phyloP scores from a whole-genome alignment of 140 eudicot species.

The Bidens hawaiensis region DNA sequence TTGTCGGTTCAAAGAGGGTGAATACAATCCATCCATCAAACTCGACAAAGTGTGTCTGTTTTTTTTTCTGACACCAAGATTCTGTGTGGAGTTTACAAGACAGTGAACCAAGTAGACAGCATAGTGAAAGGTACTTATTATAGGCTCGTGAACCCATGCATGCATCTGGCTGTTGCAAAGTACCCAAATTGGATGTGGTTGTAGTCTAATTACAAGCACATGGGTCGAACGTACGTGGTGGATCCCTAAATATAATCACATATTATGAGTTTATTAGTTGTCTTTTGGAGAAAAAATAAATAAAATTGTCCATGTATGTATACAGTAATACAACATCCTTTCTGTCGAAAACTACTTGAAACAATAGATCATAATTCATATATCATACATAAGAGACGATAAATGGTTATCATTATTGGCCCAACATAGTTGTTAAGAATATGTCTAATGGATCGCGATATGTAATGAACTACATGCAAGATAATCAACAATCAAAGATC shows the following conservation, averaged over 20 bases:
- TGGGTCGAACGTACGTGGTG: too few species aligned
- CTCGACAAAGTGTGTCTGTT: background rate
- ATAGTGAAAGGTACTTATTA: background rate
- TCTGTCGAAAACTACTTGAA: background rate
- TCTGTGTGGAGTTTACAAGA: background rate
- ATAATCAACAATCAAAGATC: background rate
- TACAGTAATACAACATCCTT: background rate
- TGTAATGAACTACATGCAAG: too few species aligned
- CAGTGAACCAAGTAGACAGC: background rate
- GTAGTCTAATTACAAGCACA: background rate
- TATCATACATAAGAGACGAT: too few species aligned
- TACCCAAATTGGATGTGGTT: slow-evolving; percentile 2
- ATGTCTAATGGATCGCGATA: background rate
- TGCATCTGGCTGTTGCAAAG: too few species aligned
- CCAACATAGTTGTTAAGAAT: background rate
- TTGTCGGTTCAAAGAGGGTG: too few species aligned
- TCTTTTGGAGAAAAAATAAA: background rate
- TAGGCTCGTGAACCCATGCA: background rate
- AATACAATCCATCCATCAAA: slow-evolving; percentile 11
- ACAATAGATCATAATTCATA: too few species aligned
- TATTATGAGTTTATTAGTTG: too few species aligned
- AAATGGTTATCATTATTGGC: too few species aligned
- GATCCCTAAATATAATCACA: too few species aligned
- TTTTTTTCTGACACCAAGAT: slow-evolving; percentile 11
- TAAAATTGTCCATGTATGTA: background rate